A percentile compares a stretch with the other conserved stretches of the same genome.
Conservation (phyloP, 2,329 filamentous ascomycete genomes). For the Acrocalymma vagum region DNA sequence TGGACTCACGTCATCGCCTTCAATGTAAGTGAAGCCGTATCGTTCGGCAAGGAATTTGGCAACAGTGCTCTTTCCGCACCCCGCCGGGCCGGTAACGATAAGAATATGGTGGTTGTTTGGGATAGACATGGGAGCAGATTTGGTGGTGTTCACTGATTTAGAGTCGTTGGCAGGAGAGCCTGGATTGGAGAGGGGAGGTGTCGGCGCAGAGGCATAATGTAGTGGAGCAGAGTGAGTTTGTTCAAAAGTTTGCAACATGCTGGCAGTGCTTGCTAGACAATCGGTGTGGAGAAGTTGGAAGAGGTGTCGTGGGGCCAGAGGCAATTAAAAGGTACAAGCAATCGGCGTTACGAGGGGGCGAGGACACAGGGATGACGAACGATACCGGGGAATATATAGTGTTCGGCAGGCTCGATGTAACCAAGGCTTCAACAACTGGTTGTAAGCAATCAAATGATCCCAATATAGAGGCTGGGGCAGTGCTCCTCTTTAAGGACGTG, state of each 20-base stretch:
- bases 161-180: slow-evolving; percentile 32
- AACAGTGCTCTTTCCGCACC: slow-evolving; percentile 63
- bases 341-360: slow-evolving; percentile 12
- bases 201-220: slow-evolving; percentile 40
- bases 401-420: slow-evolving; percentile 33
- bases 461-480: slow-evolving; percentile 28
- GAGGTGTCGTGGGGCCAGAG: not conserved
- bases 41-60: slow-evolving; percentile 55
- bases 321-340: slow-evolving; percentile 8
- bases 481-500: slow-evolving; percentile 30
- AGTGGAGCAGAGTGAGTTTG: slow-evolving; percentile 31
- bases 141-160: slow-evolving; percentile 19
- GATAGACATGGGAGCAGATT: slow-evolving; percentile 33
- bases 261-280: slow-evolving; percentile 14
- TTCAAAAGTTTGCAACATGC: slow-evolving; percentile 47
- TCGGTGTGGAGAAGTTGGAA: slow-evolving; percentile 3
- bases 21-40: slow-evolving; percentile 57
- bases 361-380: slow-evolving; percentile 18
- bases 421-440: slow-evolving; percentile 20
- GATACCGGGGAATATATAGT: slow-evolving; percentile 32
- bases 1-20: slow-evolving; percentile 59
- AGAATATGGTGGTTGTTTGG: slow-evolving; percentile 57
- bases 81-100: slow-evolving; percentile 62
- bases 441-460: slow-evolving; percentile 31
- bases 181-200: slow-evolving; percentile 37